Conservation (phyloP, 208 protist genomes). For the Leishmania arabica region DNA sequence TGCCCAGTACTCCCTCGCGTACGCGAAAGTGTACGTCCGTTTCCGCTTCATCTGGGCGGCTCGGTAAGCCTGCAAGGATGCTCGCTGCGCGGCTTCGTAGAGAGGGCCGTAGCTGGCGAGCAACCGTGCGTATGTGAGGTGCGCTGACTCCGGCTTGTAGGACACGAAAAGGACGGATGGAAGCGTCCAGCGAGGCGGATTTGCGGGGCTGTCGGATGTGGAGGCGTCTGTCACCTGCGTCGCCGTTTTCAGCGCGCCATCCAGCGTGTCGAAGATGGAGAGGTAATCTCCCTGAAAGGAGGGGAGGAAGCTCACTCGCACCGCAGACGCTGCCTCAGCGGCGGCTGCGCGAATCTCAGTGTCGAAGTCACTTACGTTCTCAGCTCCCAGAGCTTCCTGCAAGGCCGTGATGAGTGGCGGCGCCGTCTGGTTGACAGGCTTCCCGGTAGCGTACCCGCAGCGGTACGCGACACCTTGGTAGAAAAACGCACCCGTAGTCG, state of each 20-base stretch:
- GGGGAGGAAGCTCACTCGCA: conserved; percentile 44
- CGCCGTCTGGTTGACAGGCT: conserved; percentile 26
- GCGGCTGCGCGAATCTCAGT: conserved; percentile 5
- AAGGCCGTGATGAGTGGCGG: conserved; percentile 8
- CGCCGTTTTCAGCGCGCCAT: conserved; percentile 30
- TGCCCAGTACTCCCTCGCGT: conserved; percentile 61
- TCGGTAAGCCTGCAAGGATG: conserved; percentile 34
- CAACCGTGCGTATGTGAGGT: conserved; percentile 68
- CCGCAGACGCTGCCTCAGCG: not conserved
- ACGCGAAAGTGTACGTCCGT: conserved; percentile 38
- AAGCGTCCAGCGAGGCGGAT: not conserved
- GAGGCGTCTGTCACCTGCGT: not conserved
- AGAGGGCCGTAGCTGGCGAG: conserved; percentile 67
- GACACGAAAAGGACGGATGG: conserved; percentile 71
- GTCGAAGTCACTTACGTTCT: conserved; percentile 13
- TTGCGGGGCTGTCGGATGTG: not conserved
- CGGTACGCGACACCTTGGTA: conserved; percentile 72
- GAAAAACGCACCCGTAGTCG: conserved; percentile 58
- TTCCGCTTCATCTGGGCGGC: conserved; percentile 31
- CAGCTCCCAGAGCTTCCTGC: conserved; percentile 25
- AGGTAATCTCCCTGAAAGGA: conserved; percentile 53
- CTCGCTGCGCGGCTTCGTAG: conserved; percentile 53
- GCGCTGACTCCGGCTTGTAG: conserved; percentile 41
- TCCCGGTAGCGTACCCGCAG: conserved; percentile 25
- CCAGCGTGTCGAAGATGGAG: conserved; percentile 54